phyloP scores from a whole-genome alignment of 805 yeast genomes.

The Pichia membranifaciens region DNA sequence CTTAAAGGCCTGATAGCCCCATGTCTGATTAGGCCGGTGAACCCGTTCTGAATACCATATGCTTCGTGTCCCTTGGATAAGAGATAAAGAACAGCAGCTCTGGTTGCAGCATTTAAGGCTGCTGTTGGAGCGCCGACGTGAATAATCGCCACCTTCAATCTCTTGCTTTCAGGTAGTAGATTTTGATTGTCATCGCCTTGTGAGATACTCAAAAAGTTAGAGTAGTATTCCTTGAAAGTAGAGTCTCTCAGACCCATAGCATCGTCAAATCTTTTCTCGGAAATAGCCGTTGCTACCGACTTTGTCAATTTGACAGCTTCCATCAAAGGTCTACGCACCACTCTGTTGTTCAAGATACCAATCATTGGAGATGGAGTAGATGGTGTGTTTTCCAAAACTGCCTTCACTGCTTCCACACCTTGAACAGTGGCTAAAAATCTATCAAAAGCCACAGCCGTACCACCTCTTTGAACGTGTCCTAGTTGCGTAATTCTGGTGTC shows the following conservation, averaged over 20 bases:
- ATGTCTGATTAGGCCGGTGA: conserved; percentile 84
- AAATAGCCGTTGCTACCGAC: conserved; percentile 86
- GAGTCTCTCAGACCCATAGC: conserved; percentile 87
- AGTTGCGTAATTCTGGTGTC: conserved; percentile 93
- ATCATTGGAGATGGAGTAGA: conserved; percentile 93
- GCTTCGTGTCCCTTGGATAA: conserved; percentile 85
- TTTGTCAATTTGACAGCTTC: conserved; percentile 87
- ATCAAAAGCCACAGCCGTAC: conserved; percentile 94
- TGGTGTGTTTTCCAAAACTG: conserved; percentile 83
- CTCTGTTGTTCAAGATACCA: conserved; percentile 81
- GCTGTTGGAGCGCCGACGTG: conserved; percentile 98
- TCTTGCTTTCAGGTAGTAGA: conserved; percentile 49
- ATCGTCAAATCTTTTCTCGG: conserved; percentile 66
- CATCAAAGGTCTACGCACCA: conserved; percentile 76
- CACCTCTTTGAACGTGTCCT: conserved; percentile 99
- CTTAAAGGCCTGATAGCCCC: conserved; percentile 69
- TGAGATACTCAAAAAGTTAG: conserved; percentile 66
- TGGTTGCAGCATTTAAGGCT: conserved; percentile 86
- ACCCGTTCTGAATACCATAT: conserved; percentile 90
- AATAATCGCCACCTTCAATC: conserved; percentile 74
- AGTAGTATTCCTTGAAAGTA: conserved; percentile 76
- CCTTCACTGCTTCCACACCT: conserved; percentile 96
- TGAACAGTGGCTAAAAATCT: conserved; percentile 88
- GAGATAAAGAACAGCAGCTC: conserved; percentile 87
- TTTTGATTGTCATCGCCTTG: conserved; percentile 65